Evolutionary conservation across 140 eudicot genomes (phyloP).

Genomic region (Ambrosia hybrid): DNA sequence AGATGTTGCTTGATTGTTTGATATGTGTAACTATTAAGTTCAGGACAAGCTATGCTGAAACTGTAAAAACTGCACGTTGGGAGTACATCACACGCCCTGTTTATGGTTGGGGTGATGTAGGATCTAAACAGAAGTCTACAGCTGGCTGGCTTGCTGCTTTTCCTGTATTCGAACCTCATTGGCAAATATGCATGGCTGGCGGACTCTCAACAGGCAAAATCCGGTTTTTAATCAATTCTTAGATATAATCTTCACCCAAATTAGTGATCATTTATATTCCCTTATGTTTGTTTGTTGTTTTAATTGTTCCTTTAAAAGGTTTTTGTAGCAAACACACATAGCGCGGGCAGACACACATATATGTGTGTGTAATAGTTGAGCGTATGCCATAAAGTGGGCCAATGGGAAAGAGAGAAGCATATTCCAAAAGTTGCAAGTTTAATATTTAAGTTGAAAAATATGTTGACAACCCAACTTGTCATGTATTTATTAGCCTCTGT

Average conservation of each 20-base stretch:
- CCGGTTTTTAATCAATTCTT: background rate
- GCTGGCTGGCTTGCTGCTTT: slow-evolving; percentile 99
- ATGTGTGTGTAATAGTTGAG: background rate
- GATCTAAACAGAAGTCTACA: slow-evolving; percentile 83
- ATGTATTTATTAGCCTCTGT: background rate
- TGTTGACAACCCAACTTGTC: background rate
- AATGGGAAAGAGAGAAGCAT: slow-evolving; percentile 5
- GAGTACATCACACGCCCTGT: slow-evolving; percentile 92
- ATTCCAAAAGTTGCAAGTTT: background rate
- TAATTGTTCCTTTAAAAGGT: slow-evolving; percentile 1
- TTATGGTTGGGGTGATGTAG: slow-evolving; percentile 94
- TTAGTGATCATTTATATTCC: slow-evolving; percentile 12
- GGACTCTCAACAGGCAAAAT: slow-evolving; percentile 89
- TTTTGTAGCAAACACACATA: background rate
- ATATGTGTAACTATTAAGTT: slow-evolving; percentile 25
- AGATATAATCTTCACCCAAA: slow-evolving; percentile 5
- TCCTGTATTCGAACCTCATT: slow-evolving; percentile 97
- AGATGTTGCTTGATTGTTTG: slow-evolving; percentile 22
- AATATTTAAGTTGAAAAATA: background rate
- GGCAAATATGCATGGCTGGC: slow-evolving; percentile 97
- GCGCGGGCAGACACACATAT: background rate
- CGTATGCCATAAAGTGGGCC: background rate
- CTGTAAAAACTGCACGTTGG: slow-evolving; percentile 94
- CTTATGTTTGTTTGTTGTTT: background rate
- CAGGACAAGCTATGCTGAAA: slow-evolving; percentile 74